Base-by-base conservation (phyloP, 495 filamentous ascomycete species). In the Trichoderma reesei region DNA sequence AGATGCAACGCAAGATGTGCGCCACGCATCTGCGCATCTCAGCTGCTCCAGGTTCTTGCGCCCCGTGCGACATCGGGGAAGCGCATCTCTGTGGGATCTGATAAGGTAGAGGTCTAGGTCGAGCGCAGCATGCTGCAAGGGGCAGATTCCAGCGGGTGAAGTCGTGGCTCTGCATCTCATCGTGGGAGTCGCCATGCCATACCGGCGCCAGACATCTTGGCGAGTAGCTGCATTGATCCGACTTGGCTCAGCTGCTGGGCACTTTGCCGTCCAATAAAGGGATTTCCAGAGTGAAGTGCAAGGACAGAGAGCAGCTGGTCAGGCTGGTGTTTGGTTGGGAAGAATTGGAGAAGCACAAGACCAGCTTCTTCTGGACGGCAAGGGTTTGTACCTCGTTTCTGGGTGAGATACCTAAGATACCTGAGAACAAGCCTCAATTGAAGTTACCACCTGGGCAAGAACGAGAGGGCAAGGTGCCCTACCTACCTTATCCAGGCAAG, bases 1-100 rank as follows among this genome's bases (percentile, higher is more conserved):
- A 56, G 51, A 56, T 56, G 26, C 51, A 26, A 56, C 51, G 51
- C 51, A 56, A 56, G 51, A 56, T 56, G 42, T 18, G 51, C 26
- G 51, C 20, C 51, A 33, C 26, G 31, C 51, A 26, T 31, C 51
- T 2, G 51, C 51, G 51, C 11, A 33, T 34, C 51, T 56, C 51
- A 56, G 51, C 51, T 34, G 51, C 51, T 56, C 51, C 51, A 56
- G 51, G 51, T 34, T 56, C 51, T 56, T 3, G 11, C 7, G 51
- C 51, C 51, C 34, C 11, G 31, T 34, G 51, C 51, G 51, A 56
- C 33, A 56, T 56, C 51, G 51, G 51, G 34, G 51, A 34, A 56
- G 26, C 8, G 9, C 51, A 33, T 10, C 16, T 48, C 41, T n/a
- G 14, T 44, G 41, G 5, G 14, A 54, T 26, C 26, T 26, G 26